Evolutionary conservation across 805 yeast genomes (phyloP).

Genomic region (Kodamaea fukazawae): DNA sequence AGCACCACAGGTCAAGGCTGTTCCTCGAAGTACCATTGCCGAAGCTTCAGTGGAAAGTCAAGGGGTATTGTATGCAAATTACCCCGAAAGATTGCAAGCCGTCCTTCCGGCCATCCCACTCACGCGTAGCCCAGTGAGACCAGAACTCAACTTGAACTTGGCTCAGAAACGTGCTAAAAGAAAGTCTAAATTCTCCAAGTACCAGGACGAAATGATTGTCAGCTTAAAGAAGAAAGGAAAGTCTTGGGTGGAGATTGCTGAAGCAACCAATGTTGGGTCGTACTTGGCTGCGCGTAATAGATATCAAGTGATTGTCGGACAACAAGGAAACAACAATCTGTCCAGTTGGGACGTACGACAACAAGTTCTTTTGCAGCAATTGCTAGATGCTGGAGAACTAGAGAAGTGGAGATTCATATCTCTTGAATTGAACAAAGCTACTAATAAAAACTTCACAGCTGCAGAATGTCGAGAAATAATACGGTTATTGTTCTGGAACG

Average conservation of each 20-base stretch:
- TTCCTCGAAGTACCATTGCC: conserved; percentile 5
- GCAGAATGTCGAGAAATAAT: conserved; percentile 56
- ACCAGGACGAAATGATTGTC: conserved; percentile 66
- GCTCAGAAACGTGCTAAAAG: conserved; percentile 53
- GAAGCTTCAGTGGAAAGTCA: conserved; percentile 2
- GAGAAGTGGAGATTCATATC: conserved; percentile 71
- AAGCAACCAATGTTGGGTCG: conserved; percentile 58
- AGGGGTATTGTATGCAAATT: conserved; percentile 19
- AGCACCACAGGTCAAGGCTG: not conserved
- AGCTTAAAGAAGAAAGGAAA: conserved; percentile 59
- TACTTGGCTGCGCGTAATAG: conserved; percentile 73
- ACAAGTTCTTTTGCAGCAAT: conserved; percentile 44
- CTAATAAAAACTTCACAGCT: conserved; percentile 50
- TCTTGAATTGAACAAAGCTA: conserved; percentile 54
- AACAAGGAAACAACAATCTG: conserved; percentile 70
- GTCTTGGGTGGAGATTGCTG: conserved; percentile 74
- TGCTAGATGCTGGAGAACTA: conserved; percentile 67
- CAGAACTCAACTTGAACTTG: conserved; percentile 40
- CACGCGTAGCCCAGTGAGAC: conserved; percentile 38
- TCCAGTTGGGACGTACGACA: conserved; percentile 62
- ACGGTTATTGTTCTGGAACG: conserved; percentile 49
- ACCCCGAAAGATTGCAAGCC: conserved; percentile 27
- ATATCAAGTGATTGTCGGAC: conserved; percentile 78
- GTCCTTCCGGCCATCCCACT: conserved; percentile 51
- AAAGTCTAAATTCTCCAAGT: conserved; percentile 65